Evolutionary conservation across 495 filamentous ascomycete genomes (phyloP).

Genomic region (Aspergillus avenaceus): DNA sequence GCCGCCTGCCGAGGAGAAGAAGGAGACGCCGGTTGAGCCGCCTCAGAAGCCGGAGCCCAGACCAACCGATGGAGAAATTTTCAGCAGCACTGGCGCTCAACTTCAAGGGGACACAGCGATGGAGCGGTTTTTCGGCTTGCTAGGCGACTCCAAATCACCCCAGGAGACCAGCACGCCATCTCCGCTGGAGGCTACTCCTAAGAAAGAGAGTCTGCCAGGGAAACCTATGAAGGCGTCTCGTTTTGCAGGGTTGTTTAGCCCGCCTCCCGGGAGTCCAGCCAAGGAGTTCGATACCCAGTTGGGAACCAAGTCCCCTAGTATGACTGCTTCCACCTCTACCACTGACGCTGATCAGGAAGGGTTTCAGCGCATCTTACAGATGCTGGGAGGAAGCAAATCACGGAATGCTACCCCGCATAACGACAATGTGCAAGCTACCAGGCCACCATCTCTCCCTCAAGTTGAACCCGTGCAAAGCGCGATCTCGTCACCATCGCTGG

Average conservation of each 20-base stretch:
- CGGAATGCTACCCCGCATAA: constrained; percentile 40
- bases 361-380: constrained; percentile 82
- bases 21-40: constrained; percentile 28
- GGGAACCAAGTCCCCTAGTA: constrained; percentile 19
- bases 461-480: constrained; percentile 29
- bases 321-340: constrained; percentile 39
- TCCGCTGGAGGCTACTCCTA: constrained; percentile 19
- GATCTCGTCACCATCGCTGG: constrained; percentile 35
- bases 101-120: constrained; percentile 58
- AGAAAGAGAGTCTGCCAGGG: constrained; percentile 5
- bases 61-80: constrained; percentile 35
- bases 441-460: constrained; percentile 25
- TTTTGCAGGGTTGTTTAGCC: constrained; percentile 79
- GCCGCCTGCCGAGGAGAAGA: constrained; percentile 45
- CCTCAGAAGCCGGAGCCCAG: constrained; percentile 29
- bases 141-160: constrained; percentile 43
- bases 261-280: constrained; percentile 53
- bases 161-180: constrained; percentile 21
- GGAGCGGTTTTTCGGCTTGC: constrained; percentile 80
- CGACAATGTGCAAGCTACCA: constrained; percentile 24
- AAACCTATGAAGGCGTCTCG: constrained; percentile 59
- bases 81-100: constrained; percentile 28
- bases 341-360: constrained; percentile 78
- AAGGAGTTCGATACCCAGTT: constrained; percentile 48
- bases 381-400: constrained; percentile 59